Conservation (phyloP, 2,329 filamentous ascomycete species). For the Pseudogymnoascus sp. region DNA sequence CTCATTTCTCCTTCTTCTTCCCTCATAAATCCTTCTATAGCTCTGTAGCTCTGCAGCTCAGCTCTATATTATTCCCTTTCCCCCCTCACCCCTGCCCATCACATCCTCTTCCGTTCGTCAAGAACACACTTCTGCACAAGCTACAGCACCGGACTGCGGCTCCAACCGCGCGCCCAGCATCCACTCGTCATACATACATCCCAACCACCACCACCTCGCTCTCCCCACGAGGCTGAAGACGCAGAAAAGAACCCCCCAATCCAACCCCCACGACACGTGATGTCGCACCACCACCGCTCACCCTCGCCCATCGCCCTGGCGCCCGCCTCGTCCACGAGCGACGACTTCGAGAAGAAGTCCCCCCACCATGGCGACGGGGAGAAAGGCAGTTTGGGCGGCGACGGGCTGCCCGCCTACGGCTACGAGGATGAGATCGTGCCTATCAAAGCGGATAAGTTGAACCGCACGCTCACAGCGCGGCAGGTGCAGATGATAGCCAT, state of each 20-base stretch:
- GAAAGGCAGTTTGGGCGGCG: not conserved
- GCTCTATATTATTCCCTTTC: not conserved
- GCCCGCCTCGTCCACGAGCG: not conserved
- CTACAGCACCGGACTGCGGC: not conserved
- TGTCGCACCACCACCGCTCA: not conserved
- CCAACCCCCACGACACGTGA: not conserved
- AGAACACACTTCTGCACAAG: not conserved
- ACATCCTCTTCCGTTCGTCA: not conserved
- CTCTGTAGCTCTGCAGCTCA: not conserved
- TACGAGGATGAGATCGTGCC: not conserved
- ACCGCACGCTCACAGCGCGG: conserved; percentile 47
- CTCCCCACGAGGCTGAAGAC: not conserved
- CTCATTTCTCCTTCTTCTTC: not conserved
- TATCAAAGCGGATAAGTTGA: conserved; percentile 36
- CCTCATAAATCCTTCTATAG: not conserved
- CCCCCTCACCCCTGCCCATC: not conserved
- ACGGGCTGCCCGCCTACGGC: not conserved
- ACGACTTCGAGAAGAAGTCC: not conserved
- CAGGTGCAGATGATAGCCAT: conserved; percentile 62
- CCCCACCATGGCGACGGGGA: not conserved
- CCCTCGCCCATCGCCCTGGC: not conserved
- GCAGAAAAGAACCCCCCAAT: not conserved
- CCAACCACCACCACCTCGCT: not conserved
- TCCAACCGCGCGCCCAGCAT: not conserved
- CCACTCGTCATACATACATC: not conserved